These are phyloP conservation scores for Pyronema domesticum DNA, from an alignment of 495 filamentous ascomycete genomes.

Conservation along the genomic window DNA sequence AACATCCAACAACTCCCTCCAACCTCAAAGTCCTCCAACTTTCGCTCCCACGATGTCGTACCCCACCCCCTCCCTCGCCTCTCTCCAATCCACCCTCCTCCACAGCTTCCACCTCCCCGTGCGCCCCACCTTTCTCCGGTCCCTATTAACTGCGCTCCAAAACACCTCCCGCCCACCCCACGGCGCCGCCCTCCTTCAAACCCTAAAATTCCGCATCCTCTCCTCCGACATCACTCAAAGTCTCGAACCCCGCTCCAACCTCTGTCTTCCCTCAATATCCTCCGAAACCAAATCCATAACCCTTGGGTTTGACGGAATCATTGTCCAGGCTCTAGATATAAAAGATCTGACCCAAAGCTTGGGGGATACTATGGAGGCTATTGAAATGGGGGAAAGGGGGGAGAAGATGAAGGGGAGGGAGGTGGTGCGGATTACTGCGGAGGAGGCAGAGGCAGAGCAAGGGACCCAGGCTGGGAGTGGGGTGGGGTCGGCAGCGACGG, in stretches of 20 bases:
- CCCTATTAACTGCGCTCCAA: slow-evolving; percentile 11
- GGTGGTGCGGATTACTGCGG: slow-evolving; percentile 53
- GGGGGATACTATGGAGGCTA: slow-evolving; percentile 70
- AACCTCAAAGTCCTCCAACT: too few species aligned
- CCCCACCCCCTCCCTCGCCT: slow-evolving; percentile 40
- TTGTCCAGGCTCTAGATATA: slow-evolving; percentile 68
- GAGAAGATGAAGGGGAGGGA: slow-evolving; percentile 68
- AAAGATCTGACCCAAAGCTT: slow-evolving; percentile 60
- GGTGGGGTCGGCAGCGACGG: background rate
- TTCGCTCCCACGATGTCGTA: too few species aligned
- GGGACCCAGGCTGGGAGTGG: background rate
- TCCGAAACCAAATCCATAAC: slow-evolving; percentile 24
- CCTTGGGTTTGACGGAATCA: slow-evolving; percentile 38
- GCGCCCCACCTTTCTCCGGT: slow-evolving; percentile 29
- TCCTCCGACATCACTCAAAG: slow-evolving; percentile 54
- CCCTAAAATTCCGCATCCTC: slow-evolving; percentile 64
- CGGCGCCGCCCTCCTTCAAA: slow-evolving; percentile 52
- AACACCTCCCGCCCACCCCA: slow-evolving; percentile 30
- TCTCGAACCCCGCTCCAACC: slow-evolving; percentile 31
- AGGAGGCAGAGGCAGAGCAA: slow-evolving; percentile 28
- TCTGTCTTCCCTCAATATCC: slow-evolving; percentile 36
- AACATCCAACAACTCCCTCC: too few species aligned
- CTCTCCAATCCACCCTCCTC: slow-evolving; percentile 50
- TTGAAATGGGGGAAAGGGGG: slow-evolving; percentile 68
- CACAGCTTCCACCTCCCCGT: slow-evolving; percentile 31